Percentiles rank a stretch among this genome's conserved stretches.
These are phyloP conservation scores for Colletotrichum spaethianum DNA, from an alignment of 2,329 filamentous ascomycete genomes.

Conservation along the genomic window DNA sequence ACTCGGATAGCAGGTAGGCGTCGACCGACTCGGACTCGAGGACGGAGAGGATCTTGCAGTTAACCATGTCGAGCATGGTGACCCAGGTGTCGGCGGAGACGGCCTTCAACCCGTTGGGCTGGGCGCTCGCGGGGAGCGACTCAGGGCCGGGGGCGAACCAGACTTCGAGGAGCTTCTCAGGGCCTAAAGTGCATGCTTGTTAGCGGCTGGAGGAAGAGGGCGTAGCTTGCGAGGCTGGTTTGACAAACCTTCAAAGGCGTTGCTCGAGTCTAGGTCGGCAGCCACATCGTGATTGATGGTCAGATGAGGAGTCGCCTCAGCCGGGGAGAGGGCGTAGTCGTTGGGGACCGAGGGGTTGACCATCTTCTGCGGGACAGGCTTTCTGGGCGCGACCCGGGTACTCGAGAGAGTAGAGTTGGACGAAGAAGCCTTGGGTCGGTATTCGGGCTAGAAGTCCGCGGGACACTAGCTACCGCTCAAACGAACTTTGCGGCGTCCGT, in stretches of 20 bases:
- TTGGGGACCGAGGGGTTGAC: slow-evolving; percentile 84
- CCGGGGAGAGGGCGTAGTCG: slow-evolving; percentile 87
- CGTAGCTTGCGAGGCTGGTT: slow-evolving; percentile 35
- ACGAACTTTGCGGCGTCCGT: slow-evolving; percentile 94
- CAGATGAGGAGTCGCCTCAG: slow-evolving; percentile 87
- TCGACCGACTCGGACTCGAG: slow-evolving; percentile 95
- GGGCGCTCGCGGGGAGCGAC: slow-evolving; percentile 78
- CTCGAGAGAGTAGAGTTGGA: slow-evolving; percentile 40
- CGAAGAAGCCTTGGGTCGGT: slow-evolving; percentile 18
- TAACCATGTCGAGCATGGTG: slow-evolving; percentile 96
- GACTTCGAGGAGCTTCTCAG: slow-evolving; percentile 97
- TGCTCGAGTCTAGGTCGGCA: slow-evolving; percentile 92
- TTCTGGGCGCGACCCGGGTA: slow-evolving; percentile 42
- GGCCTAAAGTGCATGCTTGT: slow-evolving; percentile 66
- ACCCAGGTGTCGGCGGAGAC: slow-evolving; percentile 91
- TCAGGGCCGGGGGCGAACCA: slow-evolving; percentile 92
- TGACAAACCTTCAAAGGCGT: slow-evolving; percentile 89
- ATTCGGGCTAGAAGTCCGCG: slow-evolving; percentile 71
- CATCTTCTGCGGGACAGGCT: slow-evolving; percentile 66
- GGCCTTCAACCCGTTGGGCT: slow-evolving; percentile 85
- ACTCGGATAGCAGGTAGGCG: slow-evolving; percentile 96
- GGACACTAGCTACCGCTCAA: slow-evolving; percentile 98
- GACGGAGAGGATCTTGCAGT: slow-evolving; percentile 97
- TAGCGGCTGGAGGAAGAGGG: slow-evolving; percentile 24
- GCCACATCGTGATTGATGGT: slow-evolving; percentile 98